A percentile compares a stretch with the other conserved stretches of the same genome.
phyloP scores from a whole-genome alignment of 1,284 basidiomycete genomes.

The Termitomyces sp. region DNA sequence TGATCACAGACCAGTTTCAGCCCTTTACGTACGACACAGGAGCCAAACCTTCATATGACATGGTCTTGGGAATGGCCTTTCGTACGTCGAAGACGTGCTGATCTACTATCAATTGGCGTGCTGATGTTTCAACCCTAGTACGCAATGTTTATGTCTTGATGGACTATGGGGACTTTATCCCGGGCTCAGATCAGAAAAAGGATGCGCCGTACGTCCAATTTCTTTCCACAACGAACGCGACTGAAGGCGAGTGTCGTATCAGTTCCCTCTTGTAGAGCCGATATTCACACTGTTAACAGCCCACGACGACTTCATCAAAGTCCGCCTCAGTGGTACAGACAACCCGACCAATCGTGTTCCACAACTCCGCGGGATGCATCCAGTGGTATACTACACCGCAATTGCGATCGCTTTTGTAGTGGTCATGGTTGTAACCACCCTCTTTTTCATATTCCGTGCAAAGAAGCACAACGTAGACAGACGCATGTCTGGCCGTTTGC shows the following conservation, averaged over 20 bases:
- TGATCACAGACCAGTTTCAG: constrained; percentile 38
- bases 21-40: constrained; percentile 36
- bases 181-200: constrained; percentile 29
- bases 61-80: constrained; percentile 53
- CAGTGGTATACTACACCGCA: constrained; percentile 16
- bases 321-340: constrained; percentile 46
- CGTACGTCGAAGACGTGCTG: constrained; percentile 29
- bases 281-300: constrained; percentile 24
- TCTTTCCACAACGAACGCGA: constrained; percentile 43
- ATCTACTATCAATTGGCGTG: not conserved
- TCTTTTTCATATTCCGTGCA: constrained; percentile 15
- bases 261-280: constrained; percentile 14
- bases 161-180: constrained; percentile 55
- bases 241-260: constrained; percentile 25
- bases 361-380: constrained; percentile 9
- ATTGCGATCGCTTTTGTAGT: constrained; percentile 12
- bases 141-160: constrained; percentile 54
- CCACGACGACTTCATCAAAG: constrained; percentile 46
- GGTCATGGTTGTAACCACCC: constrained; percentile 9
- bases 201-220: constrained; percentile 56
- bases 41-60: constrained; percentile 32
- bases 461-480: constrained; percentile 2
- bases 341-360: constrained; percentile 26
- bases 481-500: not conserved
- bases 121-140: constrained; percentile 26